These are phyloP conservation scores for Pichia nakasei DNA, from an alignment of 805 yeast genomes.

Conservation along the genomic window DNA sequence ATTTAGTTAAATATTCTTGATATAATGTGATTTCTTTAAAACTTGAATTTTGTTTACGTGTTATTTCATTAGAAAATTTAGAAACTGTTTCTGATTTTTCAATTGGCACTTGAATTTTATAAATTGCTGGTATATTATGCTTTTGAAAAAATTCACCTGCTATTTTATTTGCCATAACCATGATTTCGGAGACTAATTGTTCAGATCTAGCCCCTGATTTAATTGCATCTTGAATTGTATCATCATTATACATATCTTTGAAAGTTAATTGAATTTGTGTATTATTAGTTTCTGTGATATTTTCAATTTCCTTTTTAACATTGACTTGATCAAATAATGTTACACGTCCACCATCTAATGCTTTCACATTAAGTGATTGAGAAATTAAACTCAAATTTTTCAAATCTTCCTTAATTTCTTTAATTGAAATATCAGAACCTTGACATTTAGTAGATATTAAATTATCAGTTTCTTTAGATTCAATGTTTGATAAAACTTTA, in stretches of 20 bases:
- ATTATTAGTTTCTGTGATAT: conserved; percentile 17
- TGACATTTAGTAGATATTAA: conserved; percentile 8
- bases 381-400: conserved; percentile 27
- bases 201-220: conserved; percentile 38
- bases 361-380: conserved; percentile 18
- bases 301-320: conserved; percentile 17
- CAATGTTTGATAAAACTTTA: conserved; percentile 28
- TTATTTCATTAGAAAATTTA: conserved; percentile 15
- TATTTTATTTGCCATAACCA: conserved; percentile 71
- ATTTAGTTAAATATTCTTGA: conserved; percentile 41
- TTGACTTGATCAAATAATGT: conserved; percentile 14
- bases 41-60: conserved; percentile 19
- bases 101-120: conserved; percentile 24
- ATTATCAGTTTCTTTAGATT: conserved; percentile 6
- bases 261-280: conserved; percentile 19
- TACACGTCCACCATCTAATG: conserved; percentile 32
- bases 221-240: conserved; percentile 3
- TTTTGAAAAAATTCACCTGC: conserved; percentile 39
- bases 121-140: conserved; percentile 45
- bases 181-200: conserved; percentile 67
- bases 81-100: conserved; percentile 19
- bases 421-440: neutral
- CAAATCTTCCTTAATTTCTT: conserved; percentile 27
- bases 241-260: conserved; percentile 13
- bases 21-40: conserved; percentile 35